Conservation (phyloP, 441 rosid genomes). For the Pelargonium citronellum region DNA sequence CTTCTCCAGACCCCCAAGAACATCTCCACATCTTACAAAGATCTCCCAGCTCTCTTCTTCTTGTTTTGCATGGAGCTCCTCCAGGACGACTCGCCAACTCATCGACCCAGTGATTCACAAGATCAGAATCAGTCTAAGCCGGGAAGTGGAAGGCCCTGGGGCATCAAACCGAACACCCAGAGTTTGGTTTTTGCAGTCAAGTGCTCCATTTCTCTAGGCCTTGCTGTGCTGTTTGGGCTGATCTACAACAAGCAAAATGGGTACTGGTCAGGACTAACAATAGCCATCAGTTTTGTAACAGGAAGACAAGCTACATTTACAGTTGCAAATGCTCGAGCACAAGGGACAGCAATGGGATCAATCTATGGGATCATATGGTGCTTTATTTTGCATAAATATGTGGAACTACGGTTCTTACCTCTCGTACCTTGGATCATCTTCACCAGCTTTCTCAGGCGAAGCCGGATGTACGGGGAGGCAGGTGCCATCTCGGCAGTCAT, state of each 20-base stretch:
- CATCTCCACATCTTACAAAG: conserved; percentile 32
- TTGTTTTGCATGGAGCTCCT: conserved; percentile 53
- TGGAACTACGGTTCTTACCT: conserved; percentile 44
- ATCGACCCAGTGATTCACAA: conserved; percentile 1
- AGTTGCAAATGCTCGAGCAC: conserved; percentile 60
- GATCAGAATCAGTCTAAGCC: not conserved
- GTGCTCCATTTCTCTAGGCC: conserved; percentile 64
- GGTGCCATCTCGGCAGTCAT: conserved; percentile 59
- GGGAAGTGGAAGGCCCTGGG: not conserved
- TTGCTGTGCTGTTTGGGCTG: conserved; percentile 64
- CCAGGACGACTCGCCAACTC: conserved; percentile 28
- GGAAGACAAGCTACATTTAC: conserved; percentile 63
- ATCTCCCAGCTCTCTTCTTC: conserved; percentile 54
- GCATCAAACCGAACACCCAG: conserved; percentile 27
- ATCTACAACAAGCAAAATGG: conserved; percentile 45
- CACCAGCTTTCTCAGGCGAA: conserved; percentile 57
- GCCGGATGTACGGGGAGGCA: conserved; percentile 65
- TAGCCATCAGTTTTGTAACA: conserved; percentile 55
- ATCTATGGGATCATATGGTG: conserved; percentile 61
- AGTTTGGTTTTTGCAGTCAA: conserved; percentile 52
- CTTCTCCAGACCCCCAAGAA: conserved; percentile 21
- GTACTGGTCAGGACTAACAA: conserved; percentile 72
- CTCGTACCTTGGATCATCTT: conserved; percentile 69
- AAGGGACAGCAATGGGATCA: conserved; percentile 78
- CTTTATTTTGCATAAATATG: conserved; percentile 35